These are phyloP conservation scores for Backusella luteola DNA, from an alignment of 192 early-diverging fungal genomes.

Conservation along the genomic window DNA sequence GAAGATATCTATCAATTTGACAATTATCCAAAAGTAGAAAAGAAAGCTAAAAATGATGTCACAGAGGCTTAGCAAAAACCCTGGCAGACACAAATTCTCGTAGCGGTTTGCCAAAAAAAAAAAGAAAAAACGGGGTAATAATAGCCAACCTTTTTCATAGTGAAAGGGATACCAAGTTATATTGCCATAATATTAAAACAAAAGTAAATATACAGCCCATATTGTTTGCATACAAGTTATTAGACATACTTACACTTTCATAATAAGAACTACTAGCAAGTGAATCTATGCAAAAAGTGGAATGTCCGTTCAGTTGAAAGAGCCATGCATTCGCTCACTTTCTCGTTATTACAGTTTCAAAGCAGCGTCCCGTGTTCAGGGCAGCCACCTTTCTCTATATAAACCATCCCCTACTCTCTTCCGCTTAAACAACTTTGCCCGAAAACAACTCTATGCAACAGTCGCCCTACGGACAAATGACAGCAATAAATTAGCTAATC, in stretches of 20 bases:
- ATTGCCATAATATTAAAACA: not conserved
- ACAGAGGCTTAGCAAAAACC: conserved; percentile 5
- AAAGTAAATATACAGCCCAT: not conserved
- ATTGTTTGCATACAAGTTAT: not conserved
- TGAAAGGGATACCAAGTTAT: not conserved
- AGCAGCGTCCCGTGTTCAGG: not conserved
- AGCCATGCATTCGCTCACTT: conserved; percentile 19
- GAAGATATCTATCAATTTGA: no score
- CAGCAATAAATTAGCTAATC: not conserved
- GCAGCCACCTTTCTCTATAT: not conserved
- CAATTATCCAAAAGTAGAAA: not conserved
- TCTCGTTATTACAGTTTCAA: conserved; percentile 1
- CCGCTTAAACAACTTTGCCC: not conserved
- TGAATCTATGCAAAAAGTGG: conserved; percentile 12
- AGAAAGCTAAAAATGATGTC: not conserved
- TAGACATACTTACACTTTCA: not conserved
- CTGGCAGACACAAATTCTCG: not conserved
- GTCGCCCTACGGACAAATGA: not conserved
- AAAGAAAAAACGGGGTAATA: not conserved
- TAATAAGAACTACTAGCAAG: not conserved
- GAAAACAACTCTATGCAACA: not conserved
- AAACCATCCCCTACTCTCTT: not conserved
- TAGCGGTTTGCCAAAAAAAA: not conserved
- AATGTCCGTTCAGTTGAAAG: conserved; percentile 22
- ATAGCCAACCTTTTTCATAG: not conserved